Evolutionary conservation across 345 rosid genomes (phyloP).

Genomic region (Viola odorata): DNA sequence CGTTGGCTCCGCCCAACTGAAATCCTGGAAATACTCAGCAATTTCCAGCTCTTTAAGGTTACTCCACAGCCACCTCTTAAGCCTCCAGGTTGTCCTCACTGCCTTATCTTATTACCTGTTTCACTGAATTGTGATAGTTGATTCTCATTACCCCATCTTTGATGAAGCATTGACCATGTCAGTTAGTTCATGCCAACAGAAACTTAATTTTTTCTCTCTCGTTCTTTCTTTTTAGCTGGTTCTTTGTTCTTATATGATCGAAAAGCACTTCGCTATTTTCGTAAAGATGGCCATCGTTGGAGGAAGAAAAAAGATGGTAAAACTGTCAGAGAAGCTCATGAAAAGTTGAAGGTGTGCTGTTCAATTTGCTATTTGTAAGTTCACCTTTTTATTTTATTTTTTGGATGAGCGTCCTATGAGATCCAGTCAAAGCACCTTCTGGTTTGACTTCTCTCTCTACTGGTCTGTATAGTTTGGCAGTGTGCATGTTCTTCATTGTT

Average conservation of each 20-base stretch:
- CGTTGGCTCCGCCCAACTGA: conserved; percentile 68
- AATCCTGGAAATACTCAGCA: conserved; percentile 49
- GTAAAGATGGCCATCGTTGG: conserved; percentile 90
- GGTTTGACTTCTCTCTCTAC: neutral
- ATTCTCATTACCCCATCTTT: neutral
- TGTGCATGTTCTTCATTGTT: conserved; percentile 87
- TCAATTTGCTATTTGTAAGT: conserved; percentile 43
- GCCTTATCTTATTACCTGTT: neutral
- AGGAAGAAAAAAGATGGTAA: conserved; percentile 95
- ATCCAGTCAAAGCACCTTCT: neutral
- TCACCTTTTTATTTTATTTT: conserved; percentile 25
- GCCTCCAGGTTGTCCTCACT: conserved; percentile 42
- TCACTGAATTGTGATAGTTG: neutral
- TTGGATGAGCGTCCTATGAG: neutral
- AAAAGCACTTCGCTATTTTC: conserved; percentile 73
- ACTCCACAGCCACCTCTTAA: conserved; percentile 37
- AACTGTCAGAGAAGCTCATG: conserved; percentile 96
- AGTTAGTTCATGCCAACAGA: neutral
- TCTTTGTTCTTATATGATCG: conserved; percentile 81
- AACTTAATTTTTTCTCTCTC: conserved; percentile 23
- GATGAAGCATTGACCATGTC: neutral
- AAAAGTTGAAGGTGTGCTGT: conserved; percentile 88
- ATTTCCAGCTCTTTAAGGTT: conserved; percentile 35
- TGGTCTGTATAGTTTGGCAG: conserved; percentile 58
- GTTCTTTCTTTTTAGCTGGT: conserved; percentile 62